Conservation (phyloP, 169 alveolate genomes). For the Plasmodium berghei region DNA sequence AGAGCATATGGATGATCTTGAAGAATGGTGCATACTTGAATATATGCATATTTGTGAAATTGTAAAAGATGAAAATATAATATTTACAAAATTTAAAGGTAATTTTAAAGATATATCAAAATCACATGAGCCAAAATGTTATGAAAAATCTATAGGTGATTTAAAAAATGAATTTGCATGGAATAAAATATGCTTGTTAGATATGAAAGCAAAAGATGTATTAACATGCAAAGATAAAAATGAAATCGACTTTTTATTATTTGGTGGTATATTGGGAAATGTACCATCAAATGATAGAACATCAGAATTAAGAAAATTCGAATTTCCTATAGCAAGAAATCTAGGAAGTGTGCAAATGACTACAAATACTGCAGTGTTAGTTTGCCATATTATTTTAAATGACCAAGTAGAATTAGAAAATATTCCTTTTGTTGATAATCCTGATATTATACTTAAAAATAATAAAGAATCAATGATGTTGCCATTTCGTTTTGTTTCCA, state of each 20-base stretch:
- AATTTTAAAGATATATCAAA: constrained; percentile 44
- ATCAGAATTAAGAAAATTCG: constrained; percentile 72
- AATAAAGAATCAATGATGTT: constrained; percentile 45
- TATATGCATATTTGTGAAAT: constrained; percentile 78
- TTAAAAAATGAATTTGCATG: constrained; percentile 45
- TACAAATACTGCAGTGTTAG: constrained; percentile 79
- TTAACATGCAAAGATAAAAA: constrained; percentile 52
- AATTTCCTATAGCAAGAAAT: constrained; percentile 58
- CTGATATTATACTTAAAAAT: constrained; percentile 43
- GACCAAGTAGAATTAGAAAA: constrained; percentile 29
- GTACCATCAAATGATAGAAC: constrained; percentile 81
- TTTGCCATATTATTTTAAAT: constrained; percentile 73
- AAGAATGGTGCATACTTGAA: constrained; percentile 78
- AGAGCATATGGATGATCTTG: constrained; percentile 64
- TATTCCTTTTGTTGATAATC: constrained; percentile 68
- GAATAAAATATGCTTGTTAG: constrained; percentile 39
- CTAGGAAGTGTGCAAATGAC: constrained; percentile 79
- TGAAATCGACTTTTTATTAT: constrained; percentile 36
- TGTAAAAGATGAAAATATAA: constrained; percentile 52
- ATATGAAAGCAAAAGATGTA: constrained; percentile 48
- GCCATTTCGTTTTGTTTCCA: constrained; percentile 80
- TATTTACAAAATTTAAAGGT: constrained; percentile 69
- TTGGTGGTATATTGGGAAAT: constrained; percentile 75
- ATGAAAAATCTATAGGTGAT: constrained; percentile 31
- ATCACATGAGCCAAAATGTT: constrained; percentile 32